These are phyloP conservation scores for Diospyros lotus DNA, from an alignment of 148 eudicot genomes.

Conservation along the genomic window DNA sequence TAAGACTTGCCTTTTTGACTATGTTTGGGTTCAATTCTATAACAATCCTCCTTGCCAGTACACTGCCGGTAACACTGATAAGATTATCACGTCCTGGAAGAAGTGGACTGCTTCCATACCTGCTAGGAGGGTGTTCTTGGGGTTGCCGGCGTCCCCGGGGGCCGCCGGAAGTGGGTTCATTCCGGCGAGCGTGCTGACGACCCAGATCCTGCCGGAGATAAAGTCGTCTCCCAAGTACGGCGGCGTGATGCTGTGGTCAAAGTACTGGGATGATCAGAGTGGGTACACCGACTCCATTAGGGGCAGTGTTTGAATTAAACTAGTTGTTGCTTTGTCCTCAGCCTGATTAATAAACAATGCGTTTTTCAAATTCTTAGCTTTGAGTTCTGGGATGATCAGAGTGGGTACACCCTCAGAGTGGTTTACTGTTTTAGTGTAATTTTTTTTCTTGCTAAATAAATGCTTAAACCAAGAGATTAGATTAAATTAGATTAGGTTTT, in stretches of 20 bases:
- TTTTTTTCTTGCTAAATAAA: no score
- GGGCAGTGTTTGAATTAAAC: constrained; percentile 30
- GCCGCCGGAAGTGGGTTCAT: constrained; percentile 78
- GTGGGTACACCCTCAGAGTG: no score
- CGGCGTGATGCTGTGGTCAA: constrained; percentile 86
- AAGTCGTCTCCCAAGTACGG: constrained; percentile 58
- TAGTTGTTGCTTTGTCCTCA: no score
- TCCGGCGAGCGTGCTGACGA: constrained; percentile 44
- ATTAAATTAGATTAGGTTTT: no score
- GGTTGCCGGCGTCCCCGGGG: constrained; percentile 61
- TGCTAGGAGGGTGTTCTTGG: constrained; percentile 49
- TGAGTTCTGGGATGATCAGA: constrained; percentile 74
- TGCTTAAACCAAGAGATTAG: no score
- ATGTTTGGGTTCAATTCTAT: constrained; percentile 81
- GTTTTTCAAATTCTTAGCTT: not conserved
- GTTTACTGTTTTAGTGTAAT: no score
- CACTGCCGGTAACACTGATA: constrained; percentile 30
- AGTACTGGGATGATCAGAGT: constrained; percentile 59
- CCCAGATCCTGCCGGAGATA: constrained; percentile 50
- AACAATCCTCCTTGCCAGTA: constrained; percentile 80
- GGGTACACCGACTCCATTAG: constrained; percentile 53
- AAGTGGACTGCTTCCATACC: constrained; percentile 44
- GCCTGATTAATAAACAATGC: no score
- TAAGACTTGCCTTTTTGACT: constrained; percentile 56
- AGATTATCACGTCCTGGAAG: constrained; percentile 46